Evolutionary conservation across 371 early-diverging fungal genomes (phyloP), one percentile per base, ranked within the genome.

Genomic region (Actinomortierella ambigua): DNA sequence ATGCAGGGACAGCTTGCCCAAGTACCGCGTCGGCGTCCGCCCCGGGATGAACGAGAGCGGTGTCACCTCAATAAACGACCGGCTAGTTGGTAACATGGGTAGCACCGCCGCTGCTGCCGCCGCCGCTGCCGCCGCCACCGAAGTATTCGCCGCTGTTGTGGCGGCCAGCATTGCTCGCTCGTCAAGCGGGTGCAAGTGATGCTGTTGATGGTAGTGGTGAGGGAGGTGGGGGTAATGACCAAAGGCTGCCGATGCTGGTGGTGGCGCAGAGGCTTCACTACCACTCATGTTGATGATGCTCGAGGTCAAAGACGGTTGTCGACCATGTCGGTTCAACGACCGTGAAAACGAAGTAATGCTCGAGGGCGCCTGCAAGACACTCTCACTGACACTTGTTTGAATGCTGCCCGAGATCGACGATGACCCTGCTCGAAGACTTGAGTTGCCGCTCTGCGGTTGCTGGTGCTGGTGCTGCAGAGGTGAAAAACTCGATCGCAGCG

Each of bases 1-100:
- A 59, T 92, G 92, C 22, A 91, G 77, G 0, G 88, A 86, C 0
- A 92, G 59, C 14, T 86, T 81, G 26, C 92, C 92, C 27, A 91
- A 68, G 49, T 85, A 78, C 17, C 78, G 77, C 6, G 73, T 76
- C 23, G 84, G 76, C 2, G 57, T 60, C 15, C 77, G 59, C 26
- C 78, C 71, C 3, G 90, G 92, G 43, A 92, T 61, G 54, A 75
- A 81, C 26, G 85, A 79, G 4, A 88, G 69, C 1, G 89, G 75
- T 3, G 71, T 76, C 56, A 75, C 59, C 55, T 68, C 76, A 18
- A 71, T 69, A 54, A 73, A 77, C 0, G 70, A 68, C 27, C 69
- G 75, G 26, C 63, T 63, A 0, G 63, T 59, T 4, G 77, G 75
- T 75, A 70, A 62, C 64, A 65, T 76, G 0, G 78, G 69, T 14